A percentile compares a stretch with the other conserved stretches of the same genome.
Evolutionary conservation across 176 grass and related monocot genomes (phyloP).

Genomic region (Aechmea fasciata): DNA sequence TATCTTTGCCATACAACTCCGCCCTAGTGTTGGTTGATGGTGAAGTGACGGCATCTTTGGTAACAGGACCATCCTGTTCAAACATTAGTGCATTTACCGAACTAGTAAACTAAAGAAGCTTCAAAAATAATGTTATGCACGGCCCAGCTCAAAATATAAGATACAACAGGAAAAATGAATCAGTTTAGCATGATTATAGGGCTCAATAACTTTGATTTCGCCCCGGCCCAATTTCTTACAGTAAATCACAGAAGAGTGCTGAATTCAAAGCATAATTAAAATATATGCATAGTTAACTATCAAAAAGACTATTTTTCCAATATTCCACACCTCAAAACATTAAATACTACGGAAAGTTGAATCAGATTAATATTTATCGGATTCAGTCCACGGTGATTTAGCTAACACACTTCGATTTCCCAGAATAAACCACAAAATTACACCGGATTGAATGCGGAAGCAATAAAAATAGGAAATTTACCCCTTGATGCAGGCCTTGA

Average conservation of each 20-base stretch:
- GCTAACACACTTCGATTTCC: not conserved
- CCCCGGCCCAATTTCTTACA: too few species aligned
- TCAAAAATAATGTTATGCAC: not conserved
- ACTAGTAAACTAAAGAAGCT: not conserved
- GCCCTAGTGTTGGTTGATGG: conserved; percentile 27
- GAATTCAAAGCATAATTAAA: too few species aligned
- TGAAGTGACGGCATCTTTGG: conserved; percentile 33
- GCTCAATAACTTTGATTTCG: too few species aligned
- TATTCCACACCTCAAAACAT: too few species aligned
- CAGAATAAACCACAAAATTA: not conserved
- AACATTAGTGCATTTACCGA: not conserved
- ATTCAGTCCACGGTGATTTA: not conserved
- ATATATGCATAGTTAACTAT: too few species aligned
- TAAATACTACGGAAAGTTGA: too few species aligned
- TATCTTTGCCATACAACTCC: conserved; percentile 29
- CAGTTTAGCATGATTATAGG: too few species aligned
- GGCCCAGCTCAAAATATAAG: too few species aligned
- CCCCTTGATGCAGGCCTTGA: conserved; percentile 91
- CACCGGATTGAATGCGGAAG: not conserved
- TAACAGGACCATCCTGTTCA: conserved; percentile 73
- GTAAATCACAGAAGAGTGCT: too few species aligned
- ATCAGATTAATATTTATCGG: too few species aligned
- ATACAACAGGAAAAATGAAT: too few species aligned
- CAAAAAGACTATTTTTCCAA: too few species aligned
- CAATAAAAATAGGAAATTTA: conserved; percentile 31